Evolutionary conservation across 768 basidiomycete genomes (phyloP).

Genomic region (Hypholoma sublateritium): DNA sequence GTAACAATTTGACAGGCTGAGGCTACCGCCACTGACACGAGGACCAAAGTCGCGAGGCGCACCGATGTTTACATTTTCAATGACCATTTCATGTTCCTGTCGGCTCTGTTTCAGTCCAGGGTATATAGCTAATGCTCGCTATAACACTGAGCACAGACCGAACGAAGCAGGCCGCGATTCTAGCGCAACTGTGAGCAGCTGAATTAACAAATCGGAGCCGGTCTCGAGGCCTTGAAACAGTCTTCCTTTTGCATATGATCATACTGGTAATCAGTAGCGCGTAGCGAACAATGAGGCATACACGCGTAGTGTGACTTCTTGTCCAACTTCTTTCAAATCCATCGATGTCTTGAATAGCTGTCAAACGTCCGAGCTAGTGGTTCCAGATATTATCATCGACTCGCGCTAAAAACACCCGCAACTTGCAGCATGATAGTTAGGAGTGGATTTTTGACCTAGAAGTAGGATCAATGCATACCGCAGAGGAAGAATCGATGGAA

Average conservation of each 20-base stretch:
- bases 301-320: conserved; percentile 13
- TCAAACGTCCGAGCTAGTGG: not conserved
- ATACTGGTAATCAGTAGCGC: not conserved
- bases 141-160: too few species aligned
- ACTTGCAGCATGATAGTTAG: not conserved
- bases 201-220: not conserved
- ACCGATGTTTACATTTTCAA: conserved; percentile 1
- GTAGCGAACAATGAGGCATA: conserved; percentile 10
- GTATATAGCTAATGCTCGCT: not conserved
- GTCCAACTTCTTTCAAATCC: conserved; percentile 5
- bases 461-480: not conserved
- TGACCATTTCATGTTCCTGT: conserved; percentile 1
- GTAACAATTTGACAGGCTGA: conserved; percentile 1
- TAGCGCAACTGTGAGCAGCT: too few species aligned
- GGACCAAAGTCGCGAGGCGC: conserved; percentile 6
- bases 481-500: not conserved
- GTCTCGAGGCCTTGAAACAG: conserved; percentile 16
- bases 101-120: not conserved
- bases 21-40: conserved; percentile 13
- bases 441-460: not conserved
- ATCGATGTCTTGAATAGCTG: not conserved
- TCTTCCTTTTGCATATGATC: conserved; percentile 1
- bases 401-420: not conserved
- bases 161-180: too few species aligned
- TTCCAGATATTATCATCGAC: not conserved